A percentile compares a stretch with the other conserved stretches of the same genome.
These are phyloP conservation scores for Kwoniella heveanensis DNA, from an alignment of 768 basidiomycete genomes.

Conservation along the genomic window DNA sequence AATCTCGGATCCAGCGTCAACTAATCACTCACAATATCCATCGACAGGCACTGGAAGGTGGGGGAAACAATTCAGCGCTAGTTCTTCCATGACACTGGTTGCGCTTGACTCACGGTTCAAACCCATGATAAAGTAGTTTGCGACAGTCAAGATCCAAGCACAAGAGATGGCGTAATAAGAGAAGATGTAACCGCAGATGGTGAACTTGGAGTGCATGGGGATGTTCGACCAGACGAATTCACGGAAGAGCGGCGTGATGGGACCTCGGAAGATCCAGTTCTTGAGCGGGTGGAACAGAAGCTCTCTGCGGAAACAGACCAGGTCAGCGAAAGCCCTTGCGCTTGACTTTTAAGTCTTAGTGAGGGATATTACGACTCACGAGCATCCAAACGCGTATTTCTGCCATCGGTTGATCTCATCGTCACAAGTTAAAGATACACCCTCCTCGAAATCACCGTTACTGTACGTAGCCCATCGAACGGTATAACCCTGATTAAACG, in stretches of 20 bases:
- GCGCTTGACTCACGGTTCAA: constrained; percentile 47
- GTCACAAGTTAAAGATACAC: constrained; percentile 82
- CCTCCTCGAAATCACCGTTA: constrained; percentile 83
- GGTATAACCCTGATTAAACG: constrained; percentile 43
- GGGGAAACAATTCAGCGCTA: constrained; percentile 2
- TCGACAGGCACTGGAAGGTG: constrained; percentile 67
- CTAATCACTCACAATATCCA: constrained; percentile 66
- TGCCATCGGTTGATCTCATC: constrained; percentile 93
- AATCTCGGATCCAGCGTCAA: constrained; percentile 44
- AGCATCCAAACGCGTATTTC: constrained; percentile 60
- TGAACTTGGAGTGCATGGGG: constrained; percentile 62
- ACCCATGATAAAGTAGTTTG: constrained; percentile 74
- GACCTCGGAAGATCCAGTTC: constrained; percentile 75
- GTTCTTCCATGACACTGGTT: not conserved
- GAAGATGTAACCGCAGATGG: constrained; percentile 62
- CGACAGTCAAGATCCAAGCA: constrained; percentile 64
- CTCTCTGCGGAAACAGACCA: too few relatives aligned
- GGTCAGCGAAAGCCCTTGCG: too few relatives aligned
- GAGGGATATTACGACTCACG: too few relatives aligned
- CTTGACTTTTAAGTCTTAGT: too few relatives aligned
- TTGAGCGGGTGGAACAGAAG: constrained; percentile 82
- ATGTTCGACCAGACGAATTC: constrained; percentile 58
- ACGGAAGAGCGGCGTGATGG: constrained; percentile 64
- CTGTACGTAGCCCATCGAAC: constrained; percentile 72
- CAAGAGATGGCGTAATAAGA: constrained; percentile 62